Base-by-base conservation (phyloP, 345 rosid species). In the Erysimum cheiranthoides region DNA sequence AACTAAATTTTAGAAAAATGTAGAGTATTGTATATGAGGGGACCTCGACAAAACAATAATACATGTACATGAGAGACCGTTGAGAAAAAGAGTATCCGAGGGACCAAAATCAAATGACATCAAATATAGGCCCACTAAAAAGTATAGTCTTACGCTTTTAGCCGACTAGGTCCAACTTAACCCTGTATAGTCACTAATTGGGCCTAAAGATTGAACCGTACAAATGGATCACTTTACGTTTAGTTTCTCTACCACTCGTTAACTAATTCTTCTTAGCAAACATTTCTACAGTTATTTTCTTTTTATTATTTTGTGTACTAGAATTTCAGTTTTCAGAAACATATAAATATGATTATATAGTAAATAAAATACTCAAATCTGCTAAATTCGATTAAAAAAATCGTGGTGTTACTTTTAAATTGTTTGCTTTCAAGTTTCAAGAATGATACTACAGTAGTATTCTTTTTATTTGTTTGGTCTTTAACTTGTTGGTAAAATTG, bases 151-250 rank as follows among this genome's bases (percentile, higher is more conserved):
- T 45, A 11, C 6, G 21, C n/a, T 27, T 46, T 28, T 5, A 18
- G 73, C 73, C 54, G 35, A 75, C 13, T 18, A 28, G 13, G 2
- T 39, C 52, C 52, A 66, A 9, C 58, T 56, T 43, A 30, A 17
- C 28, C 2, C 1, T 1, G 6, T 25, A 10, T 72, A 12, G 18
- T 31, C 61, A 50, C 25, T 64, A 5, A 8, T 12, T 43, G 45
- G 53, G 45, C 56, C 36, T 43, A 61, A 10, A 45, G 6, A n/a
- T 5, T 3, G 27, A 32, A 17, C 42, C 9, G 25, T 3, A 10
- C 4, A 18, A 35, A 51, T 51, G 66, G 71, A 66, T 57, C 11
- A 32, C 40, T 9, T 32, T 8, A 45, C 47, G 47, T 51, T 7
- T 36, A 14, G 8, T 38, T 35, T 21, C 18, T 34, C 39, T 58